Base-by-base conservation (phyloP, 345 rosid genomes). In the Combretum micranthum region DNA sequence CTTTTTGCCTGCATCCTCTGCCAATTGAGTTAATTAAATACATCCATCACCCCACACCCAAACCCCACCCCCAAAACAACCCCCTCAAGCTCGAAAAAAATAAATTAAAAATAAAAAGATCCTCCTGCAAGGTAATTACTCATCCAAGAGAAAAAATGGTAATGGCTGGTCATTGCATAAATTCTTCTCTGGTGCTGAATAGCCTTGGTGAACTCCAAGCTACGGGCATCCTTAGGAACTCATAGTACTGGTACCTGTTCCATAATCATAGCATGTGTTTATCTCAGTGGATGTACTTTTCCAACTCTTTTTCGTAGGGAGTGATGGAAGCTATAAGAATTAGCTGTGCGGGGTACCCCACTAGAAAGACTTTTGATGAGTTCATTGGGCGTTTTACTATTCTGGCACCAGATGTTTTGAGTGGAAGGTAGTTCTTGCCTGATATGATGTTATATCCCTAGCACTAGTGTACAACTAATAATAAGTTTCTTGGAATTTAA, bases 271-370 rank as follows among this genome's bases (percentile, higher is more conserved):
- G 26, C 56, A 15, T 42, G 9, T 61, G 60, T 53, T 55, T 72
- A 47, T 37, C 44, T 55, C 53, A 32, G 9, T 32, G 39, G 10
- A 3, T 4, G 39, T 11, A 7, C 39, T 32, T 32, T 32, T 32
- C 9, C 39, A 32, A 32, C 39, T 32, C 72, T 12, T 42, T 14
- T 47, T 15, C 46, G 15, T 26, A 93, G 99, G 99, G 99, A 44
- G 99, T 93, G 69, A 75, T 93, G 90, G 99, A 93, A 66, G 99
- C 99, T 68, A 89, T 93, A 72, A 79, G 99, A 76, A 93, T 93
- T 64, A 93, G 99, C 65, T 89, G 97, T 71, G 99, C 96, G 39
- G 99, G 99, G 52, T 89, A 77, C 71, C 99, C 99, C 53, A 85
- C 99, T 62, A 77, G 99, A 74, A 93, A 78, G 75, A 56, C 77